These are phyloP conservation scores for Backusella mclennaniae DNA, from an alignment of 192 early-diverging fungal species.

Conservation along the genomic window DNA sequence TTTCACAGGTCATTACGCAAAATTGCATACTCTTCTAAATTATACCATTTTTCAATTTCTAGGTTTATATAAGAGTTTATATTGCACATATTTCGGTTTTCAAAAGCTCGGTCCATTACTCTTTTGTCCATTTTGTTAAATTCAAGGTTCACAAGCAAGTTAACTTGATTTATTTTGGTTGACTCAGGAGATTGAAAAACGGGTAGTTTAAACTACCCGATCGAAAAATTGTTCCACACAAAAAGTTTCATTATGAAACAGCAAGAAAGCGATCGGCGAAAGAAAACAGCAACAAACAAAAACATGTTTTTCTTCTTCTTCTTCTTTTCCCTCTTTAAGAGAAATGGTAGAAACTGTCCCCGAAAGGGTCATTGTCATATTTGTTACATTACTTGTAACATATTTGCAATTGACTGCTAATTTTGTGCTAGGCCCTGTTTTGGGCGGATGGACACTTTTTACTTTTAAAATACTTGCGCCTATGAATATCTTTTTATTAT, in stretches of 20 bases:
- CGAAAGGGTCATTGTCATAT: background rate
- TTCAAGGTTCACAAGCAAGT: background rate
- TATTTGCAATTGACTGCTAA: conserved; percentile 5
- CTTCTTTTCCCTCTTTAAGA: background rate
- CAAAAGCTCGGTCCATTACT: background rate
- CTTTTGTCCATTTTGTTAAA: background rate
- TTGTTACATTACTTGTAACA: conserved; percentile 4
- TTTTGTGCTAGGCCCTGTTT: conserved; percentile 9
- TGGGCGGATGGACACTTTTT: conserved; percentile 11
- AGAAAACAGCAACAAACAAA: background rate
- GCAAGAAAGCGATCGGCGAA: background rate
- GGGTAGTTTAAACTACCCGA: background rate
- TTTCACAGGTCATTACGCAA: background rate
- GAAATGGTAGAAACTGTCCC: background rate
- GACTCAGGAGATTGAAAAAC: background rate
- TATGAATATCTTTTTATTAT: conserved; percentile 70
- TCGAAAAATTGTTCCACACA: background rate
- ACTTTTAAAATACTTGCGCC: conserved; percentile 45
- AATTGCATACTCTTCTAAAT: background rate
- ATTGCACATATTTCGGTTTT: background rate
- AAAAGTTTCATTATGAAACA: background rate
- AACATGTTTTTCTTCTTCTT: background rate
- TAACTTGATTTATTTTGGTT: background rate
- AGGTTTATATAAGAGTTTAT: background rate
- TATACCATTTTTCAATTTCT: background rate